phyloP scores from a whole-genome alignment of 2,329 filamentous ascomycete genomes.

The Exophiala xenobiotica region DNA sequence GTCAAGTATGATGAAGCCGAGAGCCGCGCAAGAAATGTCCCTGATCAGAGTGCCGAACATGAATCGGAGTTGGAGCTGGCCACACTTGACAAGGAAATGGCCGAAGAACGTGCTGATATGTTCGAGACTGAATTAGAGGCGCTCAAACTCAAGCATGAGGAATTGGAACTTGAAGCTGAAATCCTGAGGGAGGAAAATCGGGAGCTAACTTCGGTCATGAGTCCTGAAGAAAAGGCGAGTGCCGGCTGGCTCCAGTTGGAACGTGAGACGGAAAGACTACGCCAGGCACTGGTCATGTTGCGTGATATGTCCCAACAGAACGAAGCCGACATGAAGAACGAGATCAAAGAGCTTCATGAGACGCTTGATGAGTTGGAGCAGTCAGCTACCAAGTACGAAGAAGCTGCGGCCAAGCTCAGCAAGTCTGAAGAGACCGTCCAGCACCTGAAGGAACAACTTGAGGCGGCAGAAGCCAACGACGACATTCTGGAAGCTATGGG shows the following conservation, averaged over 20 bases:
- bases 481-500: conserved; percentile 92
- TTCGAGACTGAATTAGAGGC: conserved; percentile 77
- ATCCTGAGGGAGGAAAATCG: conserved; percentile 83
- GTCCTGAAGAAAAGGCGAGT: conserved; percentile 80
- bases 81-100: conserved; percentile 90
- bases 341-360: conserved; percentile 71
- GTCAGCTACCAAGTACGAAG: conserved; percentile 68
- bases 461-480: conserved; percentile 82
- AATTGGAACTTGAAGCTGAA: conserved; percentile 83
- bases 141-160: conserved; percentile 73
- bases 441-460: conserved; percentile 85
- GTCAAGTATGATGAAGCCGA: conserved; percentile 77
- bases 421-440: conserved; percentile 74
- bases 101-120: conserved; percentile 85
- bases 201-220: conserved; percentile 80
- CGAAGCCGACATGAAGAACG: conserved; percentile 73
- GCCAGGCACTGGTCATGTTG: conserved; percentile 78
- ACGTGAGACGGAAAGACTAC: conserved; percentile 80
- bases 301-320: conserved; percentile 85
- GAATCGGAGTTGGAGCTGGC: conserved; percentile 83
- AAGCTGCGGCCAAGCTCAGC: conserved; percentile 69
- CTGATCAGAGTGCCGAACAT: conserved; percentile 70
- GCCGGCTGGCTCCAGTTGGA: conserved; percentile 91
- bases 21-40: conserved; percentile 62
- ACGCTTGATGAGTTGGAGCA: conserved; percentile 67